Base-by-base conservation (phyloP, 495 filamentous ascomycete species). In the Hyaloscypha hepaticicola region DNA sequence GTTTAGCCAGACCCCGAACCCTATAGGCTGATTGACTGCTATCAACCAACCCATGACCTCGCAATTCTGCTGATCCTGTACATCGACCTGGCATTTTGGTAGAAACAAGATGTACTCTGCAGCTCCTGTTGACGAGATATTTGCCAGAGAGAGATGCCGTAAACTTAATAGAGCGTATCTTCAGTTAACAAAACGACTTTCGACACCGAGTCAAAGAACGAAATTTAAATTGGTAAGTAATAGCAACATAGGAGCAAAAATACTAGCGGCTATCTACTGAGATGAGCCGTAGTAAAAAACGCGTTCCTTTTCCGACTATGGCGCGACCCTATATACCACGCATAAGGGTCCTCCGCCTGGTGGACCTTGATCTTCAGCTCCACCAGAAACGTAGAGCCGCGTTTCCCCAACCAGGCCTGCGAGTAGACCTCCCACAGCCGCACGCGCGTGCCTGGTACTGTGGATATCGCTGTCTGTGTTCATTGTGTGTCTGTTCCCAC, bases 391-490 rank as follows among this genome's bases (percentile, higher is more conserved):
- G 57, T 72, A 72, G 16, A 67, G 48, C 55, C 61, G 70, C n/a
- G 70, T 61, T 56, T 72, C 70, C 1, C 67, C 61, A 29, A 60
- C 63, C 34, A 72, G 61, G 28, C 70, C 70, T 33, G 70, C 65
- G 60, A 72, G 60, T 25, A 72, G 52, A 9, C 67, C 67, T 49
- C 68, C 68, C 9, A 68, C 63, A 56, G 68, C 67, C 33, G 66
- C 70, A 52, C 67, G 41, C 33, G 70, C 70, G 66, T 69, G 67
- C 57, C 68, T 38, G 11, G 70, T 70, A 29, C 68, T 68, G 60
- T 70, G 68, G 26, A 70, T 64, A 62, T 72, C 70, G 50, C 65
- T 68, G 51, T 70, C 70, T 31, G 68, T 70, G 49, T 69, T 72
- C 70, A 70, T 72, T 2, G 70, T 70, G 50, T 72, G 65, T 56